phyloP scores from a whole-genome alignment of 1,284 basidiomycete genomes.

The Puccinia brachypodii region DNA sequence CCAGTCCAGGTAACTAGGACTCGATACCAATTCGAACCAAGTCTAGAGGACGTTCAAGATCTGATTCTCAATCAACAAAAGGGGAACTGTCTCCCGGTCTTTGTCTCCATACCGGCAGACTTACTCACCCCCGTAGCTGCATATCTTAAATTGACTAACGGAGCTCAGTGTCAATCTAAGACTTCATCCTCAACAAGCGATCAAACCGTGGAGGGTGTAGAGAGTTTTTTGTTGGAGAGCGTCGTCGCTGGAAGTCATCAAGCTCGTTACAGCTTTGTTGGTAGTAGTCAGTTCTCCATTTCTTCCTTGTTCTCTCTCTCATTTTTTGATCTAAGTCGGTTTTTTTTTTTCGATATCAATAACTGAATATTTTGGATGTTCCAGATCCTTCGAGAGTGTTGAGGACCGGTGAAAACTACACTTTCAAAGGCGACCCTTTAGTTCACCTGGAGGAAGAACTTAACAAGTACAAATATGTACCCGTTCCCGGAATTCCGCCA shows the following conservation, averaged over 20 bases:
- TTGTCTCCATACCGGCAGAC: conserved; percentile 88
- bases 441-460: conserved; percentile 80
- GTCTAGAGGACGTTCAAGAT: conserved; percentile 21
- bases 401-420: conserved; percentile 80
- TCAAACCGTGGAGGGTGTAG: conserved; percentile 47
- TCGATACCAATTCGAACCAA: conserved; percentile 29
- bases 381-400: conserved; percentile 88
- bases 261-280: conserved; percentile 93
- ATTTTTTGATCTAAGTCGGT: not conserved
- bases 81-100: conserved; percentile 91
- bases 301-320: not conserved
- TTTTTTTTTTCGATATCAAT: not conserved
- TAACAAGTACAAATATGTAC: conserved; percentile 80
- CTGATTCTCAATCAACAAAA: conserved; percentile 64
- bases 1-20: not conserved
- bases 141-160: conserved; percentile 87
- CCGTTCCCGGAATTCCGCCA: conserved; percentile 84
- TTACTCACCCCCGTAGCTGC: conserved; percentile 96
- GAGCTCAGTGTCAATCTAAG: conserved; percentile 61
- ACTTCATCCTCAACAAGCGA: conserved; percentile 55
- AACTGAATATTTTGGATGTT: not conserved
- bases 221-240: conserved; percentile 90
- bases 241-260: conserved; percentile 87
- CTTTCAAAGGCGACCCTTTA: conserved; percentile 83
- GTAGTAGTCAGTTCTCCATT: conserved; percentile 68